Evolutionary conservation across 495 filamentous ascomycete species (phyloP), one percentile per base, ranked within the genome.

Genomic region (Podospora bellae-mahoneyi): DNA sequence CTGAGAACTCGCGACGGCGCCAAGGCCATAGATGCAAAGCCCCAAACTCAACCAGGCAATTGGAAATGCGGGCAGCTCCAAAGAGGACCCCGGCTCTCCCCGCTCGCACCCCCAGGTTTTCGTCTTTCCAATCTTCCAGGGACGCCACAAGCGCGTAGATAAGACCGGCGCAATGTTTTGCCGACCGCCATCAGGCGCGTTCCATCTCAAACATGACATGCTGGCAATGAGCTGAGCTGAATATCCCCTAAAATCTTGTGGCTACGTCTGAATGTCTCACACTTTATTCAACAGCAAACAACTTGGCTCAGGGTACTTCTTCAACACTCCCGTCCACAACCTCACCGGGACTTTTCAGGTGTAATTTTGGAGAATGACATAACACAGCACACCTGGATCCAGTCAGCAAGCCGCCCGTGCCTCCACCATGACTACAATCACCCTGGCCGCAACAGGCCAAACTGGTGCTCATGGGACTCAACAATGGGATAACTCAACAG

Each of bases 391-490:
- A 13, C 39, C 39, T 48, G 15, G 15, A 48, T 48, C 13, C 13
- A 48, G 39, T 48, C 39, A 48, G 39, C 39, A 48, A 13, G 2
- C 6, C 39, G 15, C 4, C 4, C 30, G 30, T 32, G 7, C 6
- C 30, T 32, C 30, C 30, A 48, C 15, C 39, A 48, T 48, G 39
- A 61, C 19, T 32, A 62, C 64, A 4, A 44, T 66, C 34, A 34
- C 56, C 32, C 34, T 69, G 44, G 30, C 68, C n/a, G 68, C 68
- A 0, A 59, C 44, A 16, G 68, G 68, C 64, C 58, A 66, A 30
- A 9, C 44, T 30, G 68, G 68, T 55, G 20, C 32, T 6, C 30
- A 57, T 10, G 69, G 69, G n/a, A 68, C 69, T 16, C 62, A 71
- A 13, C 48, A 39, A 3, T 67, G 66, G 65, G 62, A 64, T 27